Percentiles rank a stretch among this genome's conserved stretches.
phyloP scores from a whole-genome alignment of 495 filamentous ascomycete genomes.

The Chaetomium fimeti region DNA sequence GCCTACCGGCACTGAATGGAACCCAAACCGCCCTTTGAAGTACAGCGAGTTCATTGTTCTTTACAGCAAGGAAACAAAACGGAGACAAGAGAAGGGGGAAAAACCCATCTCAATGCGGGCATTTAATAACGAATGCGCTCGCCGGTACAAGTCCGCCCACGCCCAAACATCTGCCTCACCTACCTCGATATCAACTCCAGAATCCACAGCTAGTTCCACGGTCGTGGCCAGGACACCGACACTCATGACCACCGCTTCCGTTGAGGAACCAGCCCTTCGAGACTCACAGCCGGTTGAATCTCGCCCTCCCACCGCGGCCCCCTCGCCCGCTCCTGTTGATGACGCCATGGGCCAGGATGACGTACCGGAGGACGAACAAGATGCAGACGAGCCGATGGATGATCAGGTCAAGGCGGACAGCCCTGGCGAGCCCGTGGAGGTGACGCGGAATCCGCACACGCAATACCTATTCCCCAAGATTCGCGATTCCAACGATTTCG shows the following conservation, averaged over 20 bases:
- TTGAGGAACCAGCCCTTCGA: slow-evolving; percentile 16
- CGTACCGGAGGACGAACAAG: slow-evolving; percentile 31
- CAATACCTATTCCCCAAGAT: slow-evolving; percentile 39
- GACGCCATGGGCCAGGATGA: slow-evolving; percentile 26
- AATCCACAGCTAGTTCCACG: neutral
- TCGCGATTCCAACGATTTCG: slow-evolving; percentile 38
- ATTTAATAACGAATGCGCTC: slow-evolving; percentile 30
- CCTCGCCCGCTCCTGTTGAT: slow-evolving; percentile 29
- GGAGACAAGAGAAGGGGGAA: slow-evolving; percentile 22
- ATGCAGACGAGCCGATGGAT: slow-evolving; percentile 27
- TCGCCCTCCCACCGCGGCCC: slow-evolving; percentile 28
- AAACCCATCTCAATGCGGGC: slow-evolving; percentile 25
- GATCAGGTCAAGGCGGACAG: slow-evolving; percentile 8
- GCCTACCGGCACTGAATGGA: slow-evolving; percentile 23
- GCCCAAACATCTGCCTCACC: neutral
- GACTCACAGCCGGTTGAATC: slow-evolving; percentile 26
- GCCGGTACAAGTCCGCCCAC: slow-evolving; percentile 23
- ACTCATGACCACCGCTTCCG: neutral
- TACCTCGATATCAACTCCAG: neutral
- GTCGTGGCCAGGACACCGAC: neutral
- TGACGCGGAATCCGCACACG: slow-evolving; percentile 26
- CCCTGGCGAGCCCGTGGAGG: slow-evolving; percentile 29
- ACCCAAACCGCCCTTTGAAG: slow-evolving; percentile 25
- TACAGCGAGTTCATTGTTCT: slow-evolving; percentile 25
- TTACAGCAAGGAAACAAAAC: slow-evolving; percentile 24